Evolutionary conservation across 306 rosid genomes (phyloP), one percentile per base, ranked within the genome.

Genomic region (Arachis stenosperma): DNA sequence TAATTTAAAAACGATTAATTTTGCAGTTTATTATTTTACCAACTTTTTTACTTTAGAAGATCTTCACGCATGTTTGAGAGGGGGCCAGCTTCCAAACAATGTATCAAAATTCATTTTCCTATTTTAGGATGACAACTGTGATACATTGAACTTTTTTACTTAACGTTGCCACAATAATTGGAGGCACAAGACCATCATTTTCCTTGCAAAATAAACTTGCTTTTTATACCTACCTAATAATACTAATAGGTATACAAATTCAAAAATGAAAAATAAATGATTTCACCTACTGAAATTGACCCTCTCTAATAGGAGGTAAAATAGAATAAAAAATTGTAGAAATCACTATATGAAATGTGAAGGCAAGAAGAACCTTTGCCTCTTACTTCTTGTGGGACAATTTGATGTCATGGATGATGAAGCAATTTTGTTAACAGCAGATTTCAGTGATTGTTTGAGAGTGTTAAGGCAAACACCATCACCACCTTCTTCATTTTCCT

Each of bases 361-460:
- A 54, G 95, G 98, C 89, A 92, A 80, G 91, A 93, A 93, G 75
- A 93, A 93, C 90, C 97, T 93, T 83, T 93, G 97, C 79, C 98
- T 86, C 80, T 87, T 93, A 78, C 97, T 93, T 82, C 98, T 80
- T 65, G 86, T 70, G 22, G 93, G 88, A 79, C 51, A 84, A 65
- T 73, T 83, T 2, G 97, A 81, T 4, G 82, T 39, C 69, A 70
- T 41, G 0, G 96, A 86, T 3, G 86, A 73, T 0, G 95, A 84
- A 44, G 90, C 82, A 57, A 93, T 79, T 72, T 78, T 84, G 54
- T 78, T 83, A 36, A 90, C 83, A 64, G 89, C 87, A 8, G 89
- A 71, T 77, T 83, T 86, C 29, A 90, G 96, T 2, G 97, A 86
- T n/a, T 88, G 90, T 74, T 85, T 91, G 36, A 93, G 78, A 61